These are phyloP conservation scores for Luvunga scandens DNA, from an alignment of 345 rosid genomes.

Conservation along the genomic window DNA sequence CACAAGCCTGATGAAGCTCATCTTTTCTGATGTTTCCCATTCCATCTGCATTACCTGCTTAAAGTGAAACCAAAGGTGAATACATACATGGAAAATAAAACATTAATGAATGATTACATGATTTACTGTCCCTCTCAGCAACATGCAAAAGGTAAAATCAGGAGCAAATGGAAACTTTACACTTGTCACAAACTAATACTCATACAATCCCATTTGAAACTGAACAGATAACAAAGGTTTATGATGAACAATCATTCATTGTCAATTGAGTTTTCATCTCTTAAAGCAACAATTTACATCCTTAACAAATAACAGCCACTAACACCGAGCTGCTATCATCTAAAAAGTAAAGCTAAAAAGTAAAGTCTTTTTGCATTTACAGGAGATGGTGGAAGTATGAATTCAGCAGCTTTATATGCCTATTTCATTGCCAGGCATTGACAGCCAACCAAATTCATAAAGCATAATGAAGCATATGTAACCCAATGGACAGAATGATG, in stretches of 20 bases:
- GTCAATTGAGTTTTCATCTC: background rate
- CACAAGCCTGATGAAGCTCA: conserved; percentile 72
- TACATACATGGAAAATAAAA: conserved; percentile 5
- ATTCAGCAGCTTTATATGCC: background rate
- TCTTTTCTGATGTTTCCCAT: conserved; percentile 60
- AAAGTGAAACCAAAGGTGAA: conserved; percentile 1
- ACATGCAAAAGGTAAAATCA: background rate
- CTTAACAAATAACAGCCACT: background rate
- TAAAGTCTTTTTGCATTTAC: background rate
- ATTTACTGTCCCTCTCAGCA: background rate
- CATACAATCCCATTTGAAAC: background rate
- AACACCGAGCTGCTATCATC: background rate
- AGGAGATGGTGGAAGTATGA: background rate
- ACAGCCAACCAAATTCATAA: background rate
- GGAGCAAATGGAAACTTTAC: background rate
- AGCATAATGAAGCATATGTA: background rate
- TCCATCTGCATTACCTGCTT: conserved; percentile 76
- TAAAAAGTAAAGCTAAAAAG: background rate
- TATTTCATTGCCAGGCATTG: background rate
- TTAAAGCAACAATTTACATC: background rate
- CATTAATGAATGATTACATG: background rate
- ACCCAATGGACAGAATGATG: background rate
- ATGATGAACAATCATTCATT: background rate
- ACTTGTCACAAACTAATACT: background rate
- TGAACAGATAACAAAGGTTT: background rate